Evolutionary conservation across 768 basidiomycete species (phyloP).

Genomic region (Rhizopogon roseolus): DNA sequence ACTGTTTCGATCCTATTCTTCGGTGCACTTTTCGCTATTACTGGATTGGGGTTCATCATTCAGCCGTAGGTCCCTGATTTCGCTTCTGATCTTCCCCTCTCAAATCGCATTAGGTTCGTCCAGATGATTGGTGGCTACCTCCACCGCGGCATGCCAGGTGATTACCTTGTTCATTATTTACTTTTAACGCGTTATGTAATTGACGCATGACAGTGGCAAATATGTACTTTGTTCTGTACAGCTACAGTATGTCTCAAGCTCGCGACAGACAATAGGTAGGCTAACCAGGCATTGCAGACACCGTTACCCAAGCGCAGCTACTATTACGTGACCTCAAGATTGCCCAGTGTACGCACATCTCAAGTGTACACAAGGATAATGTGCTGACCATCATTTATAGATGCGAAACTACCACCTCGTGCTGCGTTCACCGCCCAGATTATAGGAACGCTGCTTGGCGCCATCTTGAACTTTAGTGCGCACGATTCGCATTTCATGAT

Average conservation of each 20-base stretch:
- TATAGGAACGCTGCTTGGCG: conserved; percentile 57
- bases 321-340: conserved; percentile 46
- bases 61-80: conserved; percentile 24
- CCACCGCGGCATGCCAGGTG: conserved; percentile 22
- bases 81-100: background rate
- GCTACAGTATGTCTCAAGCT: conserved; percentile 30
- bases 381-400: conserved; percentile 11
- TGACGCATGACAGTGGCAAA: conserved; percentile 15
- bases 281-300: conserved; percentile 22
- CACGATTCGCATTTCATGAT: conserved; percentile 24
- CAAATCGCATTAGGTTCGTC: conserved; percentile 27
- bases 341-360: conserved; percentile 28
- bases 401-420: conserved; percentile 64
- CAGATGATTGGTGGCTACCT: conserved; percentile 39
- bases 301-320: conserved; percentile 39
- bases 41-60: conserved; percentile 40
- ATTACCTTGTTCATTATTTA: background rate
- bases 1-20: conserved; percentile 44
- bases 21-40: conserved; percentile 40
- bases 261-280: background rate
- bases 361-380: background rate
- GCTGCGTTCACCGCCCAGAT: conserved; percentile 62
- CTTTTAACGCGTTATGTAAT: background rate
- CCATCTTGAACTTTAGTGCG: background rate
- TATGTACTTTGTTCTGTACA: conserved; percentile 38